These are phyloP conservation scores for Mycena crocata DNA, from an alignment of 768 basidiomycete species.

Conservation along the genomic window DNA sequence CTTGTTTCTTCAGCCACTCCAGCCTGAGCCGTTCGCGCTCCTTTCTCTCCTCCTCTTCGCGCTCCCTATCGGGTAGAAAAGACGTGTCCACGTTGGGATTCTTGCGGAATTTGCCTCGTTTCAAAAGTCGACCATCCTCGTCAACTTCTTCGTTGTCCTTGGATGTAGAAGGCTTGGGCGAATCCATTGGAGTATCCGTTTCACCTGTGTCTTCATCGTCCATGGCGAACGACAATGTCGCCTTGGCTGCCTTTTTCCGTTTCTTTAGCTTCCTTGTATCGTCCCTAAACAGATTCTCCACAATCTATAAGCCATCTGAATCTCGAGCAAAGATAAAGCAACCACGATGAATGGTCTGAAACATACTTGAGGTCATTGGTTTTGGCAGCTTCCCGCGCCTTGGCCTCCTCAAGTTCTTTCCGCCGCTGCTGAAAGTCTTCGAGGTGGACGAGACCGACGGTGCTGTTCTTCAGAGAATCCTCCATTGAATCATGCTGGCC, in stretches of 20 bases:
- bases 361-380: conserved; percentile 91
- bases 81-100: conserved; percentile 98
- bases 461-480: conserved; percentile 89
- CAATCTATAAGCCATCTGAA: conserved; percentile 73
- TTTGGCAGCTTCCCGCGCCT: conserved; percentile 88
- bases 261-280: conserved; percentile 91
- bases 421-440: conserved; percentile 93
- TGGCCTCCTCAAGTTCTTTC: conserved; percentile 91
- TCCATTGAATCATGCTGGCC: conserved; percentile 96
- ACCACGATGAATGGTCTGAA: conserved; percentile 33
- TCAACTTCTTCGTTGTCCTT: conserved; percentile 54
- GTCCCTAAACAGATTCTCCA: conserved; percentile 91
- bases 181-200: conserved; percentile 45
- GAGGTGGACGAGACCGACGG: conserved; percentile 90
- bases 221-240: conserved; percentile 90
- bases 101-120: conserved; percentile 88
- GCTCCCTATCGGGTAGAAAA: conserved; percentile 97
- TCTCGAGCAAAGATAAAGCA: conserved; percentile 34
- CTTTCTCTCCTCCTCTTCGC: conserved; percentile 91
- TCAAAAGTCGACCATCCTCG: conserved; percentile 63
- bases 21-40: conserved; percentile 90
- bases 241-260: conserved; percentile 89
- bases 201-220: conserved; percentile 80
- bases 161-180: conserved; percentile 45
- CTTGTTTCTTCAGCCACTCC: conserved; percentile 86